Conservation (phyloP, 257 asterid species). For the Echites panduratus region DNA sequence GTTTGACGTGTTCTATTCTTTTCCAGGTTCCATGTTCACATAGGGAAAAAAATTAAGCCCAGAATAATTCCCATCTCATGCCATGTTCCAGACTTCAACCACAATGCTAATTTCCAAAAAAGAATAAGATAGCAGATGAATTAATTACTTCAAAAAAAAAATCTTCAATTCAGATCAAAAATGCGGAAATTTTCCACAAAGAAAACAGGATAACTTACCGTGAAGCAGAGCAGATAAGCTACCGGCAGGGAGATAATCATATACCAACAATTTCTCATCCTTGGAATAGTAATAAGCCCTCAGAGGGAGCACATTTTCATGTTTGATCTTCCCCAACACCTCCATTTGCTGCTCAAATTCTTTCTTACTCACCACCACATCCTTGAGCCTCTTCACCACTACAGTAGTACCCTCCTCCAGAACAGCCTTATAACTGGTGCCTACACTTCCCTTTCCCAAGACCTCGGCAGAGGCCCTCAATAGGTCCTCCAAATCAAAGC, state of each 20-base stretch:
- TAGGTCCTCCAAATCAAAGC: slow-evolving; percentile 27
- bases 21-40: not conserved
- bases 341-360: slow-evolving; percentile 28
- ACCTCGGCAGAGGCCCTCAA: slow-evolving; percentile 29
- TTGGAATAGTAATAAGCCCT: slow-evolving; percentile 26
- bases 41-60: not conserved
- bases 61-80: not conserved
- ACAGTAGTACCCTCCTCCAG: slow-evolving; percentile 26
- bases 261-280: slow-evolving; percentile 27
- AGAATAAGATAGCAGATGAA: not conserved
- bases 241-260: slow-evolving; percentile 24
- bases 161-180: not conserved
- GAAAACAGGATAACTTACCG: slow-evolving; percentile 24
- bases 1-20: not conserved
- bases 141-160: no score
- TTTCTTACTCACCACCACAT: slow-evolving; percentile 22
- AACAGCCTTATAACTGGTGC: slow-evolving; percentile 28
- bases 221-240: slow-evolving; percentile 29
- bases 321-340: slow-evolving; percentile 20
- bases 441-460: slow-evolving; percentile 27
- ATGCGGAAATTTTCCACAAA: not conserved
- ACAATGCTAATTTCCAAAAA: not conserved
- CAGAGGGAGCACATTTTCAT: slow-evolving; percentile 22
- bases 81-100: not conserved
- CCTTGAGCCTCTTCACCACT: slow-evolving; percentile 25